Percentiles rank a stretch among this genome's conserved stretches.
Conservation (phyloP, 495 filamentous ascomycete genomes). For the Talaromyces ruber region DNA sequence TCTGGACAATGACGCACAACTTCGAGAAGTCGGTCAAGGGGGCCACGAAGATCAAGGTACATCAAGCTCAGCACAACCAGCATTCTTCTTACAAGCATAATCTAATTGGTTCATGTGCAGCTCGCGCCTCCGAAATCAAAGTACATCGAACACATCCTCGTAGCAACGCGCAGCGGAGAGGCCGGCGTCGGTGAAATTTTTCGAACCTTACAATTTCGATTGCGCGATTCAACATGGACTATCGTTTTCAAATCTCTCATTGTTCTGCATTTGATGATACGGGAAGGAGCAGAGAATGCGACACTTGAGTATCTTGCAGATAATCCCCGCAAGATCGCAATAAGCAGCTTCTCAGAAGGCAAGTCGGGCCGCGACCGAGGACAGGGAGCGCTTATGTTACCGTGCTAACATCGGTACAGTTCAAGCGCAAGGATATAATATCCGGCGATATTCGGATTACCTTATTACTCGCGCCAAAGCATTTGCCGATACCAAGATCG, state of each 20-base stretch:
- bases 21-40: slow-evolving; percentile 93
- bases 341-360: slow-evolving; percentile 91
- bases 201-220: slow-evolving; percentile 73
- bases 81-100: background rate
- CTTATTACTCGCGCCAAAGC: slow-evolving; percentile 73
- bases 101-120: slow-evolving; percentile 32
- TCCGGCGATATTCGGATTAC: slow-evolving; percentile 84
- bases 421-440: slow-evolving; percentile 94
- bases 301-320: slow-evolving; percentile 80
- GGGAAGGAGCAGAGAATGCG: slow-evolving; percentile 85
- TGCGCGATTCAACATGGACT: slow-evolving; percentile 97
- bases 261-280: slow-evolving; percentile 93
- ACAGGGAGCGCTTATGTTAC: slow-evolving; percentile 9
- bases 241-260: slow-evolving; percentile 94
- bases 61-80: slow-evolving; percentile 11
- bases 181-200: slow-evolving; percentile 95
- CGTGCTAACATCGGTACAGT: slow-evolving; percentile 38
- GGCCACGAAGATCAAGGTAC: slow-evolving; percentile 87
- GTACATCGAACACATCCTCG: slow-evolving; percentile 96
- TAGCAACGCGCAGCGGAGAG: slow-evolving; percentile 92
- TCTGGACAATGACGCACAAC: slow-evolving; percentile 56
- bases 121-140: slow-evolving; percentile 97
- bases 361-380: slow-evolving; percentile 20
- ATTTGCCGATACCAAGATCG: slow-evolving; percentile 73
- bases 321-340: slow-evolving; percentile 73